Evolutionary conservation across 1,139 yeast genomes (phyloP).

Genomic region (Magnusiomyces sp.): DNA sequence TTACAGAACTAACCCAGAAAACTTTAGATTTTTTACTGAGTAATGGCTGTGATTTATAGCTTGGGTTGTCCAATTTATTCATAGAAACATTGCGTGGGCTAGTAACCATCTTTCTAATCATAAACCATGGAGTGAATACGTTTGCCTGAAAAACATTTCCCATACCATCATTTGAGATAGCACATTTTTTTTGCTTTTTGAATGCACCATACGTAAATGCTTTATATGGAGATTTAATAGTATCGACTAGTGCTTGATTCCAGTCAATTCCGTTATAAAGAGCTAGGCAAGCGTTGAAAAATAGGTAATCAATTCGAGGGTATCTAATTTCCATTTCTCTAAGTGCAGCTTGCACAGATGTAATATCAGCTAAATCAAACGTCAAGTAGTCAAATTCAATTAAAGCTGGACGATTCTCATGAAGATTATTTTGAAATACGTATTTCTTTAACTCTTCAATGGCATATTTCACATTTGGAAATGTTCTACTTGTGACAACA

Average conservation of each 20-base stretch:
- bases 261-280: constrained; percentile 82
- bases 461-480: constrained; percentile 76
- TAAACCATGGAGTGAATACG: constrained; percentile 88
- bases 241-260: constrained; percentile 62
- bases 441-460: constrained; percentile 51
- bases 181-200: constrained; percentile 72
- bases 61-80: constrained; percentile 14
- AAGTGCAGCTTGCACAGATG: constrained; percentile 67
- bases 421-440: constrained; percentile 30
- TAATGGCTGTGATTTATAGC: constrained; percentile 46
- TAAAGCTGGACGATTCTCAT: constrained; percentile 33
- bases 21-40: constrained; percentile 50
- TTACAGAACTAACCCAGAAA: constrained; percentile 78
- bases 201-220: constrained; percentile 72
- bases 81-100: constrained; percentile 2
- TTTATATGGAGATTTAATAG: constrained; percentile 52
- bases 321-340: constrained; percentile 60
- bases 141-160: constrained; percentile 92
- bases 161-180: constrained; percentile 59
- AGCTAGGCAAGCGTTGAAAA: constrained; percentile 86
- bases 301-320: constrained; percentile 61
- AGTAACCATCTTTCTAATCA: constrained; percentile 26
- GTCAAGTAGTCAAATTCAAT: constrained; percentile 80
- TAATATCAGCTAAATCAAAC: constrained; percentile 87
- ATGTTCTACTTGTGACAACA: constrained; percentile 79